A percentile compares a stretch with the other conserved stretches of the same genome.
phyloP scores from a whole-genome alignment of 2,329 filamentous ascomycete species.

The Rhinocladiella mackenziei region DNA sequence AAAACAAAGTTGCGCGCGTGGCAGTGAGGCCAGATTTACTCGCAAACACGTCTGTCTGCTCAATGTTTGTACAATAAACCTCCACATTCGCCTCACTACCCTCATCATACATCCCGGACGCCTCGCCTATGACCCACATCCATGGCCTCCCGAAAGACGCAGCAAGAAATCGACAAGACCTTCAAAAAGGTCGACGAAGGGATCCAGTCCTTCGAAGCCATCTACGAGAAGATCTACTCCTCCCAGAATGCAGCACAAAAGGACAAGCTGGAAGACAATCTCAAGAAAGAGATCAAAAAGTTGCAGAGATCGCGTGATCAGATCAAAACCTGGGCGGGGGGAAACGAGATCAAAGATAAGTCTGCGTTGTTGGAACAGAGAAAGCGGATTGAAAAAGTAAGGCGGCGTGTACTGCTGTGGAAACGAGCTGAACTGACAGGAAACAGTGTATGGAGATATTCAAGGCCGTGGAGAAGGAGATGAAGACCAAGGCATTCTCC shows the following conservation, averaged over 20 bases:
- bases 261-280: slow-evolving; percentile 94
- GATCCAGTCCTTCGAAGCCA: slow-evolving; percentile 83
- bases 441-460: slow-evolving; percentile 82
- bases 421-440: slow-evolving; percentile 12
- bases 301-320: slow-evolving; percentile 94
- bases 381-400: slow-evolving; percentile 93
- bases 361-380: slow-evolving; percentile 87
- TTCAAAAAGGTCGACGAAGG: slow-evolving; percentile 98
- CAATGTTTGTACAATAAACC: slow-evolving; percentile 1
- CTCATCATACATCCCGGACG: background rate
- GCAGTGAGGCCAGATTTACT: slow-evolving; percentile 1
- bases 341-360: slow-evolving; percentile 99
- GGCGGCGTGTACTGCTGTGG: too few relatives aligned
- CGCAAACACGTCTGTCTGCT: slow-evolving; percentile 4
- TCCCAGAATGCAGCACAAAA: slow-evolving; percentile 92
- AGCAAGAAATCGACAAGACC: slow-evolving; percentile 98
- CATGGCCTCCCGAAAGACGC: slow-evolving; percentile 94
- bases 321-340: slow-evolving; percentile 98
- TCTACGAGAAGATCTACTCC: slow-evolving; percentile 96
- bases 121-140: slow-evolving; percentile 33
- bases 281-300: slow-evolving; percentile 99
- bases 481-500: slow-evolving; percentile 99
- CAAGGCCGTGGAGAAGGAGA: slow-evolving; percentile 99
- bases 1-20: slow-evolving; percentile 4
- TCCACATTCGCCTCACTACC: background rate